Percentiles rank a stretch among this genome's conserved stretches.
phyloP scores from a whole-genome alignment of 2,329 filamentous ascomycete species.

The Colletotrichum coccodes region DNA sequence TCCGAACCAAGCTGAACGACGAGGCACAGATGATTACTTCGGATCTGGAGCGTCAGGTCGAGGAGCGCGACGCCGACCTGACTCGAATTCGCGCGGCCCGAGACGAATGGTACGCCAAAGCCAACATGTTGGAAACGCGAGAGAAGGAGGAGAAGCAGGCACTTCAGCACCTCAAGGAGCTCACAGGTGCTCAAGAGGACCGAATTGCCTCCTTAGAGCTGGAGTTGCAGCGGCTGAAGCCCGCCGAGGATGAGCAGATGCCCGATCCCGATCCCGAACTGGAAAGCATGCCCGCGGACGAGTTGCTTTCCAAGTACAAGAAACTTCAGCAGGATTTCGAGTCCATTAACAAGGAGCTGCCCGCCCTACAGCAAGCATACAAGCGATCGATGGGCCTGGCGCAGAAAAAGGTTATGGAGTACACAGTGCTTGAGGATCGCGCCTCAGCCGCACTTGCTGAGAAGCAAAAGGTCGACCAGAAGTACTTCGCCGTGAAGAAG shows the following conservation, averaged over 20 bases:
- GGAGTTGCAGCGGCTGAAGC: slow-evolving; percentile 78
- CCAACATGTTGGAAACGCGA: slow-evolving; percentile 80
- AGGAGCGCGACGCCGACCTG: slow-evolving; percentile 84
- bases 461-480: slow-evolving; percentile 96
- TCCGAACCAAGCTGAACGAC: slow-evolving; percentile 82
- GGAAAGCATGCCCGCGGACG: slow-evolving; percentile 72
- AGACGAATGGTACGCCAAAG: slow-evolving; percentile 87
- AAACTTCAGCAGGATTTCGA: slow-evolving; percentile 83
- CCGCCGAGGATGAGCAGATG: slow-evolving; percentile 58
- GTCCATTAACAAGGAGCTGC: slow-evolving; percentile 86
- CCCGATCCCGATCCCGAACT: slow-evolving; percentile 57
- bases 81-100: slow-evolving; percentile 84
- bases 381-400: slow-evolving; percentile 88
- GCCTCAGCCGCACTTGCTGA: slow-evolving; percentile 80
- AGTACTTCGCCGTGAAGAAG: slow-evolving; percentile 96
- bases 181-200: slow-evolving; percentile 81
- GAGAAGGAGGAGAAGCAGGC: slow-evolving; percentile 81
- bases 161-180: slow-evolving; percentile 79
- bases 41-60: slow-evolving; percentile 85
- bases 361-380: slow-evolving; percentile 90
- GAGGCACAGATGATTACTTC: slow-evolving; percentile 78
- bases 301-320: slow-evolving; percentile 78
- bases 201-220: slow-evolving; percentile 85
- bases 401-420: slow-evolving; percentile 86
- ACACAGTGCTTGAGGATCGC: slow-evolving; percentile 80